These are phyloP conservation scores for Hanseniaspora vineae DNA, from an alignment of 805 yeast species.

Conservation along the genomic window DNA sequence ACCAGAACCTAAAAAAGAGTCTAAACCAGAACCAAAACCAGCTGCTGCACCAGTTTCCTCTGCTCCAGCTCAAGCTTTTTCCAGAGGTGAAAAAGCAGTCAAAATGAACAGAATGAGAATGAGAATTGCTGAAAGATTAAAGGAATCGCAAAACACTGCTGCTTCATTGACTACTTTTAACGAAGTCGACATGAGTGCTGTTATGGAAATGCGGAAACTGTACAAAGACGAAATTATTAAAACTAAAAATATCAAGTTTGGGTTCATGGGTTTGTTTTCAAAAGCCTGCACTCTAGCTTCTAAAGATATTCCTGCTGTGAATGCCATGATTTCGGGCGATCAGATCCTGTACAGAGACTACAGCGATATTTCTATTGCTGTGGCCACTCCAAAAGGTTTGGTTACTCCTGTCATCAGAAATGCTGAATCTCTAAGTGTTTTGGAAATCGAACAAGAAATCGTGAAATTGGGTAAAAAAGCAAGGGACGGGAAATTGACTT, in stretches of 20 bases:
- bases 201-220: constrained; percentile 87
- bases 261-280: constrained; percentile 98
- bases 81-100: constrained; percentile 81
- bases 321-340: constrained; percentile 89
- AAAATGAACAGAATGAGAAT: constrained; percentile 99
- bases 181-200: constrained; percentile 90
- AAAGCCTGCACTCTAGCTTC: constrained; percentile 88
- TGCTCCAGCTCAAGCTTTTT: constrained; percentile 32
- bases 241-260: constrained; percentile 87
- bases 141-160: constrained; percentile 98
- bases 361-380: constrained; percentile 91
- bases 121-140: constrained; percentile 96
- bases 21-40: constrained; percentile 13
- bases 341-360: constrained; percentile 94
- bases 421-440: constrained; percentile 78
- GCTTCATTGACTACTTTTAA: constrained; percentile 96
- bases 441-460: constrained; percentile 86
- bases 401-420: constrained; percentile 97
- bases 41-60: constrained; percentile 16
- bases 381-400: constrained; percentile 97
- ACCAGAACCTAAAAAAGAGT: constrained; percentile 15
- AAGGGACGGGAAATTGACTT: constrained; percentile 88
- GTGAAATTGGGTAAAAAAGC: constrained; percentile 76
- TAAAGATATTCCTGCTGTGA: constrained; percentile 89
- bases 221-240: constrained; percentile 95